Conservation (phyloP, 805 yeast species). For the Saturnispora sanitii region DNA sequence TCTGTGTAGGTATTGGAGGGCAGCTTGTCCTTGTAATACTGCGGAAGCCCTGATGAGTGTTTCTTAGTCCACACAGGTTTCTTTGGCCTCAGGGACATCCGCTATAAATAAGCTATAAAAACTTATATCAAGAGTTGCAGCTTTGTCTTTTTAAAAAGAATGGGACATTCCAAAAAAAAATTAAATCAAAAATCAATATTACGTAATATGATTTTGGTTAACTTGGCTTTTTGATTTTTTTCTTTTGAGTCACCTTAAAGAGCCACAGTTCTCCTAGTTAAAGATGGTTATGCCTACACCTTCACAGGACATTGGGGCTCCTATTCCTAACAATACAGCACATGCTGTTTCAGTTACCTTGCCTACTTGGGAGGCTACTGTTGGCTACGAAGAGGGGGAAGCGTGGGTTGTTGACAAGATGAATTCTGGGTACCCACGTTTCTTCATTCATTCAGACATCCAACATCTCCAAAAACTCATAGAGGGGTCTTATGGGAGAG, state of each 20-base stretch:
- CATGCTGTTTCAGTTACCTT: slow-evolving; percentile 93
- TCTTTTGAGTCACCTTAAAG: neutral
- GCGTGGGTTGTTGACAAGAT: slow-evolving; percentile 68
- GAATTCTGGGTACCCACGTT: slow-evolving; percentile 85
- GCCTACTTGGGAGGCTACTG: slow-evolving; percentile 91
- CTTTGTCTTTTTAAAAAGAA: neutral
- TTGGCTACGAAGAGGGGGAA: slow-evolving; percentile 88
- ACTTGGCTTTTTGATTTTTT: too few relatives aligned
- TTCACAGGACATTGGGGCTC: slow-evolving; percentile 54
- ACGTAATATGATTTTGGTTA: too few relatives aligned
- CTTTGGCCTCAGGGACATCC: slow-evolving; percentile 12
- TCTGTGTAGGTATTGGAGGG: slow-evolving; percentile 10
- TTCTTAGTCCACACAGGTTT: slow-evolving; percentile 9
- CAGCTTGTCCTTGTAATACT: slow-evolving; percentile 41
- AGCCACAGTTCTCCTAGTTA: neutral
- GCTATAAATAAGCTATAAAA: neutral
- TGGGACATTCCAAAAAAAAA: slow-evolving; percentile 1
- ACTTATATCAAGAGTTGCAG: neutral
- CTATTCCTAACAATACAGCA: slow-evolving; percentile 81
- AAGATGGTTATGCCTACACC: slow-evolving; percentile 7
- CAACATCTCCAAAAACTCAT: slow-evolving; percentile 45
- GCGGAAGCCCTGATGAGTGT: slow-evolving; percentile 28
- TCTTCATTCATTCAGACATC: slow-evolving; percentile 57
- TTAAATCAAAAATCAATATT: too few relatives aligned
- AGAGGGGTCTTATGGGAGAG: slow-evolving; percentile 66